Evolutionary conservation across 805 yeast species (phyloP).

Genomic region (Saccharomycopsis babjevae): DNA sequence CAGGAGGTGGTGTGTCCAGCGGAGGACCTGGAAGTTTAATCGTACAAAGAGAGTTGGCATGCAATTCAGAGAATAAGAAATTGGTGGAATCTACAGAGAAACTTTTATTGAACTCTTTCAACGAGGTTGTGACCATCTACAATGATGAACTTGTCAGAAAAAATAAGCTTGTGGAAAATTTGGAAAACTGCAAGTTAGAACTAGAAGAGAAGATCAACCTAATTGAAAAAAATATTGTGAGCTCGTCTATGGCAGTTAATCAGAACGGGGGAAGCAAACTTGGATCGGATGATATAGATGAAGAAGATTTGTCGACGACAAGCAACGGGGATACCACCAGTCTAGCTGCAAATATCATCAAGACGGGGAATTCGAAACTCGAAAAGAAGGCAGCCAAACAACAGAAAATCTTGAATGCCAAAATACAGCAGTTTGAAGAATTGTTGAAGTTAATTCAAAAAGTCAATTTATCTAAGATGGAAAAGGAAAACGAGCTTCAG

Average conservation of each 20-base stretch:
- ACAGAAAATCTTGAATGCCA: conserved; percentile 22
- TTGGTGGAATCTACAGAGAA: conserved; percentile 37
- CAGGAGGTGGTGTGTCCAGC: neutral
- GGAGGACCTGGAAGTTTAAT: neutral
- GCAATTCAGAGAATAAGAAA: neutral
- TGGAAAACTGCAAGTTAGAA: conserved; percentile 15
- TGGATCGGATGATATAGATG: neutral
- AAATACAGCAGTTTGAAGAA: conserved; percentile 21
- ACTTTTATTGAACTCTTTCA: conserved; percentile 40
- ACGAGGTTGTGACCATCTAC: conserved; percentile 40
- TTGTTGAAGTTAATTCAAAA: conserved; percentile 6
- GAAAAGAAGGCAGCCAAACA: conserved; percentile 19
- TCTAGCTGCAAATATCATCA: conserved; percentile 6
- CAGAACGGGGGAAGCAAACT: neutral
- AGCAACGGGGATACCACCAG: neutral
- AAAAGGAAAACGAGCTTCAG: neutral
- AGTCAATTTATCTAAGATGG: neutral
- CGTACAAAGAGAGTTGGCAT: neutral
- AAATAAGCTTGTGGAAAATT: conserved; percentile 27
- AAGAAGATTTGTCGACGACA: neutral
- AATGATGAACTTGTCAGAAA: conserved; percentile 45
- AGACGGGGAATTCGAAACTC: conserved; percentile 13
- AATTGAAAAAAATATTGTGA: conserved; percentile 14
- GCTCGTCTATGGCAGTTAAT: conserved; percentile 5
- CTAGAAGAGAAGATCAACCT: conserved; percentile 4